These are phyloP conservation scores for Xerocomus brunneocitrinus DNA, from an alignment of 768 basidiomycete genomes.

Conservation along the genomic window DNA sequence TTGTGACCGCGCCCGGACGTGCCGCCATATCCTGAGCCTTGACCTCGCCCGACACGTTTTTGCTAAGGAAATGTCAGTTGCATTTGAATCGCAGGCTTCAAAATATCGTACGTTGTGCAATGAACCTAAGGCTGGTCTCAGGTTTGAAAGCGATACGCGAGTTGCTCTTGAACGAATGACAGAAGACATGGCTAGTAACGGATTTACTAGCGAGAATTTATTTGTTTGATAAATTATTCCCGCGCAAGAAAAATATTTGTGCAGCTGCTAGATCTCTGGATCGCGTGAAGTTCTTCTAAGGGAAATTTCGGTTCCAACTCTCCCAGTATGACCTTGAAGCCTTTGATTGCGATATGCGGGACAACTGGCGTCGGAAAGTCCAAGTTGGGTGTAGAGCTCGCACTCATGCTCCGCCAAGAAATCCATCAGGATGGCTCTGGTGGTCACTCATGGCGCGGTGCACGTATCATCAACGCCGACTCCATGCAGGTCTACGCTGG, in stretches of 20 bases:
- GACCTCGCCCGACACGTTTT: conserved; percentile 94
- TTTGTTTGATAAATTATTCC: background rate
- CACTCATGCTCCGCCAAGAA: conserved; percentile 47
- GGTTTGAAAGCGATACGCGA: conserved; percentile 62
- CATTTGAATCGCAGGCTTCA: background rate
- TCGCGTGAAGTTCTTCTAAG: no score
- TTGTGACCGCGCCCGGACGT: conserved; percentile 94
- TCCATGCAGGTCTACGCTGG: conserved; percentile 96
- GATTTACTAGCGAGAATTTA: background rate
- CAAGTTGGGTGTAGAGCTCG: conserved; percentile 84
- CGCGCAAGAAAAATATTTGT: background rate
- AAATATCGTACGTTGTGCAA: conserved; percentile 52
- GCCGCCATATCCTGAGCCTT: conserved; percentile 86
- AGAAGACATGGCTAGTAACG: conserved; percentile 31
- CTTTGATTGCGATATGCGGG: conserved; percentile 83
- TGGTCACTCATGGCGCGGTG: conserved; percentile 48
- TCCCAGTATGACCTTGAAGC: conserved; percentile 38
- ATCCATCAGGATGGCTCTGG: conserved; percentile 6
- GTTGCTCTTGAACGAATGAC: conserved; percentile 28
- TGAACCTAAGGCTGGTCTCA: conserved; percentile 66
- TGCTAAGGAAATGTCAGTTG: conserved; percentile 44
- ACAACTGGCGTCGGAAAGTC: conserved; percentile 98
- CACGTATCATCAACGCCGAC: conserved; percentile 89
- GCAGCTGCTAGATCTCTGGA: no score
- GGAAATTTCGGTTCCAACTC: background rate